phyloP scores from a whole-genome alignment of 1,284 basidiomycete genomes.

The Ganoderma resinaceum region DNA sequence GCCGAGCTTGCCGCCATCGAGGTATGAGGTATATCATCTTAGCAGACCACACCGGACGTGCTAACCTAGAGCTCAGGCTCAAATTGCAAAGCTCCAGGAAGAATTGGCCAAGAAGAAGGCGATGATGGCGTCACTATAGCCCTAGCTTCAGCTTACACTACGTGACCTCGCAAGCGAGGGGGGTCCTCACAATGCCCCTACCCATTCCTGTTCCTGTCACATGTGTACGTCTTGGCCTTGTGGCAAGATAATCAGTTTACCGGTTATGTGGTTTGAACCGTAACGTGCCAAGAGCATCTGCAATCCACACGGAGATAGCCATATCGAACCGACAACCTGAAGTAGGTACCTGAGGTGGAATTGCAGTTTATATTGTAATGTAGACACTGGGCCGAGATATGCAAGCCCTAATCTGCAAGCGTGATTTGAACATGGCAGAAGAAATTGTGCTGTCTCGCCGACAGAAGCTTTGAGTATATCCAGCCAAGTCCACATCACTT shows the following conservation, averaged over 20 bases:
- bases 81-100: background rate
- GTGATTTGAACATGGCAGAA: too few species aligned
- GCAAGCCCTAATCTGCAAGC: too few species aligned
- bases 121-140: background rate
- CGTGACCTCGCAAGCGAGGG: background rate
- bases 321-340: too few species aligned
- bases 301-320: background rate
- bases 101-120: background rate
- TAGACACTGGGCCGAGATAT: too few species aligned
- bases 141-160: background rate
- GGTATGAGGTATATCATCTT: background rate
- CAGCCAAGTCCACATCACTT: constrained; percentile 5
- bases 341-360: too few species aligned
- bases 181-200: too few species aligned
- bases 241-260: background rate
- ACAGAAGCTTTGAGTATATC: too few species aligned
- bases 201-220: background rate
- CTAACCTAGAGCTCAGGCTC: background rate
- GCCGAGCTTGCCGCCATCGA: background rate
- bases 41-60: background rate
- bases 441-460: too few species aligned
- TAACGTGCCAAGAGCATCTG: too few species aligned
- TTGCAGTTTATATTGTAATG: too few species aligned
- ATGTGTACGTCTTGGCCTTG: background rate
- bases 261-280: background rate